Percentiles rank a stretch among this genome's conserved stretches.
Conservation (phyloP, 495 filamentous ascomycete genomes). For the Astrocystis sublimbata region DNA sequence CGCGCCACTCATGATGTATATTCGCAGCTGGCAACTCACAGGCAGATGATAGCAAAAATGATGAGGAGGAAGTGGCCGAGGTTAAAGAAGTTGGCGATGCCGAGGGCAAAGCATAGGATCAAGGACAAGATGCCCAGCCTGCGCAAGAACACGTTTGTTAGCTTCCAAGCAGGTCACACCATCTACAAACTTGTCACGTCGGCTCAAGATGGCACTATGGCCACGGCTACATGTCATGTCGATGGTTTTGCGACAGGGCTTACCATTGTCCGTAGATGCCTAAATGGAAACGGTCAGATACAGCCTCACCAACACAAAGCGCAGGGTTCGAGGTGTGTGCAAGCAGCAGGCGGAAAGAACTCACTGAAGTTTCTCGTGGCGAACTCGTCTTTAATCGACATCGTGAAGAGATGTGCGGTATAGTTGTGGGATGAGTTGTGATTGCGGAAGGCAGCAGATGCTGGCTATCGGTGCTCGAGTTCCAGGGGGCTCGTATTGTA, state of each 20-base stretch:
- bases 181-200: neutral
- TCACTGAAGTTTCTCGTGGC: slow-evolving; percentile 97
- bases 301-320: slow-evolving; percentile 1
- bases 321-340: neutral
- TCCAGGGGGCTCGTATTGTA: neutral
- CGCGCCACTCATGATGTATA: neutral
- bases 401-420: slow-evolving; percentile 34
- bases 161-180: neutral
- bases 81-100: slow-evolving; percentile 79
- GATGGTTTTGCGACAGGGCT: slow-evolving; percentile 38
- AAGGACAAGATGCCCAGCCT: slow-evolving; percentile 96
- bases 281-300: slow-evolving; percentile 40
- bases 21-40: slow-evolving; percentile 59
- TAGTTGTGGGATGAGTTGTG: neutral
- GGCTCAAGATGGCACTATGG: neutral
- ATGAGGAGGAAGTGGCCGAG: slow-evolving; percentile 62
- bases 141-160: slow-evolving; percentile 13
- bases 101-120: slow-evolving; percentile 91
- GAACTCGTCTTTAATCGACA: slow-evolving; percentile 72
- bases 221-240: neutral
- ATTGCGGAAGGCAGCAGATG: neutral
- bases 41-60: slow-evolving; percentile 78
- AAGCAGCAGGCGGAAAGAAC: slow-evolving; percentile 35
- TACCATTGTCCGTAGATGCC: slow-evolving; percentile 99
- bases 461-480: neutral